Evolutionary conservation across 2,329 filamentous ascomycete genomes (phyloP).

Genomic region (Botrytis porri): DNA sequence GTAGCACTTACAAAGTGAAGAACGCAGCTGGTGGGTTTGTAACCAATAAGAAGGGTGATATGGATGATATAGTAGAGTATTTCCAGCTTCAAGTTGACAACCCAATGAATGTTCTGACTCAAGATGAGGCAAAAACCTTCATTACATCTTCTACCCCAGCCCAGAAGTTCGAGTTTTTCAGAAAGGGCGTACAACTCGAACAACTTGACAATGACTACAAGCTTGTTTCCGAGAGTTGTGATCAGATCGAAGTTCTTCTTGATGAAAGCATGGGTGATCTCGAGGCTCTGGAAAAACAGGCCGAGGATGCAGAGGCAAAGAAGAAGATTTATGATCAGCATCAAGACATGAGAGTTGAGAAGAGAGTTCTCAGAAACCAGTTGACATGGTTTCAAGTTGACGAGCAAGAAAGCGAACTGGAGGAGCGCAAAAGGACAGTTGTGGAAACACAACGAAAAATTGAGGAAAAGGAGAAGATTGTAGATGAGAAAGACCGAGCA

Average conservation of each 20-base stretch:
- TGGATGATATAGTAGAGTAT: conserved; percentile 91
- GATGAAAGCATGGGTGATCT: conserved; percentile 61
- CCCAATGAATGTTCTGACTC: conserved; percentile 90
- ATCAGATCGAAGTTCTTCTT: conserved; percentile 66
- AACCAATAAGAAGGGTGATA: conserved; percentile 78
- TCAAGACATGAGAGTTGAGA: conserved; percentile 59
- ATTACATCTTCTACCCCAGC: conserved; percentile 77
- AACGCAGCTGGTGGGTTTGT: conserved; percentile 65
- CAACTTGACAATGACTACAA: conserved; percentile 89
- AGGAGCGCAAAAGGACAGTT: conserved; percentile 41
- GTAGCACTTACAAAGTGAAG: conserved; percentile 85
- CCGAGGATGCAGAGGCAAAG: conserved; percentile 61
- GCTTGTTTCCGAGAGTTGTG: conserved; percentile 74
- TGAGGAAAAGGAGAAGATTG: conserved; percentile 42
- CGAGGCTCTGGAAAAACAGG: conserved; percentile 54
- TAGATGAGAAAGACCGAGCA: conserved; percentile 49
- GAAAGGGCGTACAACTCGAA: conserved; percentile 90
- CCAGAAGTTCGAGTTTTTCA: conserved; percentile 95
- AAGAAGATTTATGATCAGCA: conserved; percentile 65
- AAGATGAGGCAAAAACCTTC: conserved; percentile 92
- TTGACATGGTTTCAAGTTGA: conserved; percentile 86
- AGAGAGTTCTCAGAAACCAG: conserved; percentile 60
- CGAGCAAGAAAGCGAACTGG: conserved; percentile 62
- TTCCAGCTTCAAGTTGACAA: conserved; percentile 95
- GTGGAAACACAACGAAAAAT: conserved; percentile 40